Conservation (phyloP, 352 stramenopile genomes). For the Globisporangium apiculatum region DNA sequence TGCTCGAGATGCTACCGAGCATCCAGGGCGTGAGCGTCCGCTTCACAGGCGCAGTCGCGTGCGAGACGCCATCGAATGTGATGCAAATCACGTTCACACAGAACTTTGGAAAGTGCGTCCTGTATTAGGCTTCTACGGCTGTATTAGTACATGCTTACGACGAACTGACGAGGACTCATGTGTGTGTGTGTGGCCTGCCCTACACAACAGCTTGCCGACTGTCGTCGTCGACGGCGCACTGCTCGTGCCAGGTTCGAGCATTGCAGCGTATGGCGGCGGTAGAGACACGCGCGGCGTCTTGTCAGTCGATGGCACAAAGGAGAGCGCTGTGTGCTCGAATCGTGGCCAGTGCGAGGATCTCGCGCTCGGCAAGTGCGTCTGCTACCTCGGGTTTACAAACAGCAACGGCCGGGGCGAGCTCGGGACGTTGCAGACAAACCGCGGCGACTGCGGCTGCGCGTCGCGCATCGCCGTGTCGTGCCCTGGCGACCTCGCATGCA, state of each 20-base stretch:
- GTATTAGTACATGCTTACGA: no score
- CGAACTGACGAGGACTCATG: no score
- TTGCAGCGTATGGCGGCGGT: conserved; percentile 18
- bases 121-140: no score
- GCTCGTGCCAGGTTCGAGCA: conserved; percentile 25
- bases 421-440: conserved; percentile 36
- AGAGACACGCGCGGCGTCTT: conserved; percentile 20
- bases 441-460: conserved; percentile 53
- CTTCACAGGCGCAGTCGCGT: conserved; percentile 49
- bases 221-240: conserved; percentile 29
- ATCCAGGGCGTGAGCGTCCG: conserved; percentile 50
- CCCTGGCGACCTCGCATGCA: conserved; percentile 64
- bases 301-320: conserved; percentile 55
- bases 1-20: conserved; percentile 35
- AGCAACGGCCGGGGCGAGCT: conserved; percentile 52
- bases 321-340: conserved; percentile 59
- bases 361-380: conserved; percentile 53
- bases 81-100: conserved; percentile 72
- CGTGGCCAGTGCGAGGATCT: conserved; percentile 52
- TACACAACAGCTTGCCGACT: conserved; percentile 39
- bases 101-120: conserved; percentile 72
- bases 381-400: conserved; percentile 56
- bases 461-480: conserved; percentile 54
- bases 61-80: conserved; percentile 52
- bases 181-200: conserved; percentile 2